Percentiles rank a stretch among this genome's conserved stretches.
Evolutionary conservation across 768 basidiomycete genomes (phyloP).

Genomic region (Boletus insuetus): DNA sequence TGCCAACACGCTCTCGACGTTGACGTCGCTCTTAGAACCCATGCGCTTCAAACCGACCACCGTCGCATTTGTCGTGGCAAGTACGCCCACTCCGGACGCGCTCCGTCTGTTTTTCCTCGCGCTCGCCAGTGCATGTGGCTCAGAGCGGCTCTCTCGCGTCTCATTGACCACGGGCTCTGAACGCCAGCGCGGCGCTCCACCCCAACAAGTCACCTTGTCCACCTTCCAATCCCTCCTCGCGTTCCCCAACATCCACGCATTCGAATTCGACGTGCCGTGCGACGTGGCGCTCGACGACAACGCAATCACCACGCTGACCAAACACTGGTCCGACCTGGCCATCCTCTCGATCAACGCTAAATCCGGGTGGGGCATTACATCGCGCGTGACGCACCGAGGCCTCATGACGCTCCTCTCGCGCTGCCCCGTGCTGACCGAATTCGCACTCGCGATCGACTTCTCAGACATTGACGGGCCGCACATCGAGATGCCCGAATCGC

Average conservation of each 20-base stretch:
- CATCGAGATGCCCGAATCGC: neutral
- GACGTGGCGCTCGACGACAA: slow-evolving; percentile 19
- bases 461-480: slow-evolving; percentile 10
- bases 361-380: slow-evolving; percentile 18
- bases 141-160: slow-evolving; percentile 5
- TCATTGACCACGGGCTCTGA: slow-evolving; percentile 8
- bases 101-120: slow-evolving; percentile 23
- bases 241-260: slow-evolving; percentile 5
- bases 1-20: slow-evolving; percentile 5
- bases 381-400: slow-evolving; percentile 21
- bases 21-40: slow-evolving; percentile 21
- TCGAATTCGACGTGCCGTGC: slow-evolving; percentile 21
- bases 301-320: slow-evolving; percentile 15
- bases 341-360: slow-evolving; percentile 14
- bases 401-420: slow-evolving; percentile 19
- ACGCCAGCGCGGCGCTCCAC: neutral
- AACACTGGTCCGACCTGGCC: slow-evolving; percentile 21
- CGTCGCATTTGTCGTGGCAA: slow-evolving; percentile 16
- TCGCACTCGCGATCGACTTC: slow-evolving; percentile 25
- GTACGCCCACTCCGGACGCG: slow-evolving; percentile 12
- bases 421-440: slow-evolving; percentile 4
- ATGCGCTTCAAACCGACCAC: slow-evolving; percentile 15
- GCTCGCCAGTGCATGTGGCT: slow-evolving; percentile 9
- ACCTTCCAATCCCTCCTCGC: slow-evolving; percentile 20
- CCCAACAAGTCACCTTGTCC: slow-evolving; percentile 9